Base-by-base conservation (phyloP, 352 stramenopile species). In the Phytopythium helicoides region DNA sequence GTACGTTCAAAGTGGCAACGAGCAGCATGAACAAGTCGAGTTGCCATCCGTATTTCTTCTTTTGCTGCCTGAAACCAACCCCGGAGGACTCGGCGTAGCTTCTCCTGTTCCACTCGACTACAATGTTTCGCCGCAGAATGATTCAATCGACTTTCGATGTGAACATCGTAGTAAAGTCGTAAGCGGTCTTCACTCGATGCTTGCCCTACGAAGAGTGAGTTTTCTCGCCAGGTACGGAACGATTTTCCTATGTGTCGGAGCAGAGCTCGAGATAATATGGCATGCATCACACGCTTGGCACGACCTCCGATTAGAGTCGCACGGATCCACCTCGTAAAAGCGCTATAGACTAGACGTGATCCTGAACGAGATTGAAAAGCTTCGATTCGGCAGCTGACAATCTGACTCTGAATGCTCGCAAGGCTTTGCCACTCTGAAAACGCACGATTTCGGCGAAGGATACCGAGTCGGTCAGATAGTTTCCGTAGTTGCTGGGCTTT, bases 401-500 rank as follows among this genome's bases (percentile, higher is more conserved):
- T 58, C 52, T 84, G 71, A 18, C 46, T 61, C 14, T 52, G 57
- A n/a, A 65, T 47, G 10, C 37, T 26, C 0, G 68, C 50, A 15
- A 62, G 47, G 1, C 54, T 40, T 35, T 69, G 62, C 78, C 78
- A 89, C 2, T 45, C 25, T 21, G 19, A 16, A 31, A 87, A 89
- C 18, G 58, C 38, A 6, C 69, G 57, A 25, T 78, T 63, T 21
- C 71, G 60, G 26, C 66, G 60, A 6, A 80, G 36, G 3, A 53
- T 44, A n/a, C 50, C 18, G 6, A 86, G 62, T 9, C 54, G 58
- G 1, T 21, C 35, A 1, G 40, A 23, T 0, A 71, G 12, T 18
- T 65, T 33, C 16, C 64, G 47, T 9, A 71, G 46, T 25, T 84
- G 68, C 35, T 62, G 59, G 0, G 49, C 35, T 46, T 68, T 79